Evolutionary conservation across 169 alveolate species (phyloP).

Genomic region (Ichthyophthirius multifiliis): DNA sequence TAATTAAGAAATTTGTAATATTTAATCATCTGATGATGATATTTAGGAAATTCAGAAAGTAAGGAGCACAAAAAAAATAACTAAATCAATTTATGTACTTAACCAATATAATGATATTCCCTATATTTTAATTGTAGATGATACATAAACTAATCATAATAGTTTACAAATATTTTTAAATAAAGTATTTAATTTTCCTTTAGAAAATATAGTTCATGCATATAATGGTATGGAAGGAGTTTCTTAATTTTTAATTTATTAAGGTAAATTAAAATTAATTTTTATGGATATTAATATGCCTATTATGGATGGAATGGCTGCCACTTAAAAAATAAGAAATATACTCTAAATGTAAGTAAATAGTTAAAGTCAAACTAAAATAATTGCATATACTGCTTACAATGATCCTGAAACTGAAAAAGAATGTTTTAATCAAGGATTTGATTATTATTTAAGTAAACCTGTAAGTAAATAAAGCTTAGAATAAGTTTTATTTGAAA

Average conservation of each 20-base stretch:
- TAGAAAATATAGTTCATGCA: background rate
- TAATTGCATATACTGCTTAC: background rate
- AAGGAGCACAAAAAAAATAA: too few species aligned
- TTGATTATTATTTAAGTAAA: background rate
- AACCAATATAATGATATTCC: background rate
- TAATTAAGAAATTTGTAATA: too few species aligned
- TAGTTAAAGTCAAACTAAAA: background rate
- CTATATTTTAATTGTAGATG: background rate
- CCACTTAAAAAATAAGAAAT: background rate
- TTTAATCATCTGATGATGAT: too few species aligned
- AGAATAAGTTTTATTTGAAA: too few species aligned
- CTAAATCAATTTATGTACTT: background rate
- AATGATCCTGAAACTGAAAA: background rate
- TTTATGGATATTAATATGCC: slow-evolving; percentile 6
- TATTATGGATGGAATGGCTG: background rate
- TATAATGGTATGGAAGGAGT: background rate
- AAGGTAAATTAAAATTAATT: background rate
- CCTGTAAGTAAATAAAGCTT: too few species aligned
- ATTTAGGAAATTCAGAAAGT: too few species aligned
- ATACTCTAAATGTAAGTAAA: background rate
- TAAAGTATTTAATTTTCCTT: background rate
- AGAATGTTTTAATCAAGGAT: background rate
- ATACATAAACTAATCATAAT: background rate
- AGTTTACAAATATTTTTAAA: background rate
- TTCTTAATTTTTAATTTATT: too few species aligned